phyloP scores from a whole-genome alignment of 139 green algal genomes.

The Pleodorina starrii region DNA sequence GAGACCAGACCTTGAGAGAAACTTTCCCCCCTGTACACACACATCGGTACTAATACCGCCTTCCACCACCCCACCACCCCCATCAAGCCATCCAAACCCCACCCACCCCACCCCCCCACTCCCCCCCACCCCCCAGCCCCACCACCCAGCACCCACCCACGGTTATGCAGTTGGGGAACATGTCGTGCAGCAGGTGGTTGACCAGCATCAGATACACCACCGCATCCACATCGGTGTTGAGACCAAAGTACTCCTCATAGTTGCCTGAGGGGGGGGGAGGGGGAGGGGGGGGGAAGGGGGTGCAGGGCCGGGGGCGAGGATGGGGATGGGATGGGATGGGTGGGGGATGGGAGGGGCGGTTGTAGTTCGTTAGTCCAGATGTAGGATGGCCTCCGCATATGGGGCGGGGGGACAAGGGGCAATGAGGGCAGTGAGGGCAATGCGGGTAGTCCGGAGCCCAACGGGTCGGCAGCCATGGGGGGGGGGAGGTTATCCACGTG shows the following conservation, averaged over 20 bases:
- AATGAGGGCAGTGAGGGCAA: too few relatives aligned
- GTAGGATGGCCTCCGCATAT: too few relatives aligned
- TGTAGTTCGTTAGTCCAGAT: too few relatives aligned
- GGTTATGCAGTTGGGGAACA: conserved; percentile 92
- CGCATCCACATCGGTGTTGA: conserved; percentile 92
- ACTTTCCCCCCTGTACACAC: background rate
- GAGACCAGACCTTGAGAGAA: too few relatives aligned
- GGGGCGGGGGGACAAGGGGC: too few relatives aligned
- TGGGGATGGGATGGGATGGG: background rate
- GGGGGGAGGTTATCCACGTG: too few relatives aligned
- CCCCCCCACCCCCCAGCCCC: background rate
- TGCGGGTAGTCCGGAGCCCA: too few relatives aligned
- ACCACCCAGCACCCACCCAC: conserved; percentile 73
- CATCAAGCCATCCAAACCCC: too few relatives aligned
- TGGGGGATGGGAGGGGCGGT: background rate
- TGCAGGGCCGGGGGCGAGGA: background rate
- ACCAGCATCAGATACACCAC: conserved; percentile 94
- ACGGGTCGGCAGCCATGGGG: too few relatives aligned
- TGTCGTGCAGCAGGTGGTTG: conserved; percentile 95
- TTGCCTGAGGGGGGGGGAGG: conserved; percentile 69
- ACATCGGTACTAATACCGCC: too few relatives aligned
- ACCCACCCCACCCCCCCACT: background rate
- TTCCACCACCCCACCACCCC: too few relatives aligned
- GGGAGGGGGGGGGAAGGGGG: background rate
- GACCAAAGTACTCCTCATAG: conserved; percentile 98